phyloP scores from a whole-genome alignment of 2,329 filamentous ascomycete genomes.

The Chlorencoelia australis region DNA sequence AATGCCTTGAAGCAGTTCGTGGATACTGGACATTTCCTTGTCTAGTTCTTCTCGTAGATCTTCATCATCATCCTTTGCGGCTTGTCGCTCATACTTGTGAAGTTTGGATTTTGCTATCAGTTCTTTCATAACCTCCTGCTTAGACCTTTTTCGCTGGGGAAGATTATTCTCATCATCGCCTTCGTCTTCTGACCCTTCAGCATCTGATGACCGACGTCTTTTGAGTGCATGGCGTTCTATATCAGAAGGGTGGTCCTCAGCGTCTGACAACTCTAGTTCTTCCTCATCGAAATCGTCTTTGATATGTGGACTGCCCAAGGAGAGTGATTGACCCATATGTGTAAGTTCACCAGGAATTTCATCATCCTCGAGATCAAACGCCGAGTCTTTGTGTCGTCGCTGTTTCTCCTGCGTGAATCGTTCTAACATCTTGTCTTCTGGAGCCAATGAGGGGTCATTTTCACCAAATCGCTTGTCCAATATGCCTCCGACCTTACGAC shows the following conservation, averaged over 20 bases:
- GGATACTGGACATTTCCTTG: conserved; percentile 68
- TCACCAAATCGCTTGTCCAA: conserved; percentile 92
- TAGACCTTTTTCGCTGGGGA: conserved; percentile 83
- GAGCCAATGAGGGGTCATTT: conserved; percentile 85
- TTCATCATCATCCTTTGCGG: conserved; percentile 85
- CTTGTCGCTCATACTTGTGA: conserved; percentile 89
- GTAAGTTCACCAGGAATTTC: conserved; percentile 62
- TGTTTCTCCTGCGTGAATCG: conserved; percentile 85
- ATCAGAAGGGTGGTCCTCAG: conserved; percentile 46
- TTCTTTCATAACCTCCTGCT: conserved; percentile 96
- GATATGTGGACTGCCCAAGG: conserved; percentile 43
- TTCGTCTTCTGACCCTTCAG: conserved; percentile 39
- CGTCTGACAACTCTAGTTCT: conserved; percentile 50
- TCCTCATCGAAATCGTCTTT: conserved; percentile 73
- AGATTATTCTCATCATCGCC: conserved; percentile 42
- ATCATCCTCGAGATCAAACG: conserved; percentile 88
- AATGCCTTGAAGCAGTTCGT: conserved; percentile 55
- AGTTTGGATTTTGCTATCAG: conserved; percentile 95
- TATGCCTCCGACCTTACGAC: conserved; percentile 87
- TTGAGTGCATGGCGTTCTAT: conserved; percentile 46
- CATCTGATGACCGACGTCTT: conserved; percentile 40
- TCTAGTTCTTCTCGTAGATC: conserved; percentile 78
- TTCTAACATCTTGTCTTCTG: conserved; percentile 85
- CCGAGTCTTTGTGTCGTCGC: conserved; percentile 62
- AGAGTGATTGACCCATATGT: conserved; percentile 69